Conservation (phyloP, 78 protist genomes). For the Tieghemostelium lacteum region DNA sequence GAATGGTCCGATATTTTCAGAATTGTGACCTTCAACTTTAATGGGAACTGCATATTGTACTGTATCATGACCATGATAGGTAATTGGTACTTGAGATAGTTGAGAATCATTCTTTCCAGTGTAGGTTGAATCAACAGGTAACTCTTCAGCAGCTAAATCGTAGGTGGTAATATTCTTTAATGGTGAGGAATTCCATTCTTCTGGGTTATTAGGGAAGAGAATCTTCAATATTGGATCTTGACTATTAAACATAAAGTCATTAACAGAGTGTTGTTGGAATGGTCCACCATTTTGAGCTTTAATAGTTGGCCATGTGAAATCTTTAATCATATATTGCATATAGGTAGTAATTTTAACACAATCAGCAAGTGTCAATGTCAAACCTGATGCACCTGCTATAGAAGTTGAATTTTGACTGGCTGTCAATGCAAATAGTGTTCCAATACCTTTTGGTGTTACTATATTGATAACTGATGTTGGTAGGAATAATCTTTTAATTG, state of each 20-base stretch:
- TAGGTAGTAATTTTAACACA: slow-evolving; percentile 20
- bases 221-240: slow-evolving; percentile 31
- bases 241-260: slow-evolving; percentile 18
- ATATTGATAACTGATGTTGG: background rate
- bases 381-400: too few species aligned
- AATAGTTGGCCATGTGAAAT: background rate
- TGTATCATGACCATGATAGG: slow-evolving; percentile 11
- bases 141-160: background rate
- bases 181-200: background rate
- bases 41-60: background rate
- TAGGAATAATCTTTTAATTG: background rate
- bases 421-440: background rate
- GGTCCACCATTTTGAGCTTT: slow-evolving; percentile 18
- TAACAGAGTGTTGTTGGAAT: slow-evolving; percentile 9
- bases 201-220: background rate
- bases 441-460: slow-evolving; percentile 14
- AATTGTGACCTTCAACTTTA: slow-evolving; percentile 22
- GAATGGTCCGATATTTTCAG: slow-evolving; percentile 54
- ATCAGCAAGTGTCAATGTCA: too few species aligned
- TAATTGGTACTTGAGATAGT: slow-evolving; percentile 20
- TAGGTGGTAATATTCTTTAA: background rate
- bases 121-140: background rate
- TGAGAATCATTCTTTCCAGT: slow-evolving; percentile 48
- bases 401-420: too few species aligned
- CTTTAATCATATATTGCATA: background rate